Base-by-base conservation (phyloP, 176 grass and related monocot species). In the Raddia distichophylla region DNA sequence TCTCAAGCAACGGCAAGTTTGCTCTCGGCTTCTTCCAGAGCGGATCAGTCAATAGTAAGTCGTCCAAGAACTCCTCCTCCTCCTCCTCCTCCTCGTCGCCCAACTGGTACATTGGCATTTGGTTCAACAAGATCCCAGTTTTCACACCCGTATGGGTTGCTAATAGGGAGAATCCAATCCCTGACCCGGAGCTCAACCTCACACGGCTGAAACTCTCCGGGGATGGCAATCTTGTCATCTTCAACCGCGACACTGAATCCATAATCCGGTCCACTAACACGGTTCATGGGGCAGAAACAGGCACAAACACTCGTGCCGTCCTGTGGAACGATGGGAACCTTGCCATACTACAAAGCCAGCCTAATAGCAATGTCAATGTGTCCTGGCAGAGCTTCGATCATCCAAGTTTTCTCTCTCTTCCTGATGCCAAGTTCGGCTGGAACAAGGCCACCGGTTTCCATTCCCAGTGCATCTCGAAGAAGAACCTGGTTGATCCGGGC, bases 11-110 rank as follows among this genome's bases (percentile, higher is more conserved):
- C 17, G 83, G 72, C 20, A 83, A 62, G 54, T 90, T 86, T 17
- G 69, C 74, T 8, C 74, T 91, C 37, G 85, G 89, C 9, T 88
- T 91, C 70, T 88, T 87, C 76, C 61, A 40, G 50, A 35, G 60
- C 27, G 27, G 27, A 27, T 27, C 27, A 10, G 33, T 46, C 43
- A 13, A 0, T 7, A 73, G 69, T 66, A 54, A 53, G 3, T 78
- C 69, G 44, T 71, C 45, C 22, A 5, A 7, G 20, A 71, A 32
- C 69, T 14, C 19, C 5, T 32, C 10, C 22, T 71, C 27, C 27
- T 27, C 27, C 27, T 27, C 27, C 27, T 27, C 27, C 69, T 14
- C 19, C 5, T 32, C 10, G 13, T 71, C 51, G 5, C 69, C 11
- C 20, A 85, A 89, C 49, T 66, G 75, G 60, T 85, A 85, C 22